Evolutionary conservation across 148 eudicot species (phyloP), one percentile per base, ranked within the genome.

Genomic region (Silene uniflora): DNA sequence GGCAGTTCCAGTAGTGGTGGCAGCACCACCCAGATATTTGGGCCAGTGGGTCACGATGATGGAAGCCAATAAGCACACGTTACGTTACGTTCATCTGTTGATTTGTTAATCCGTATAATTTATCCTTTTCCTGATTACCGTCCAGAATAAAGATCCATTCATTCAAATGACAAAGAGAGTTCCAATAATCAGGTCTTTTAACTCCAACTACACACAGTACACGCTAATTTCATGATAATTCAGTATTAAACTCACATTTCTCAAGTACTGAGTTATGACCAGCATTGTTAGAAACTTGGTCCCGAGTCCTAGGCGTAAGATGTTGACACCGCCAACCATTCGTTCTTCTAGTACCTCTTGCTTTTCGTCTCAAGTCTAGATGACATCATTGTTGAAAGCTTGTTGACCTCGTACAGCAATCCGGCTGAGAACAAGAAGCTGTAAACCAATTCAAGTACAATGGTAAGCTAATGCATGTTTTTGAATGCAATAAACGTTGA

Each of bases 391-490:
- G 81, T 83, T 23, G 96, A 93, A 69, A 93, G 91, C 77, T 89
- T 93, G 77, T 89, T 90, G 46, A 89, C 85, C 89, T 93, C 96
- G 58, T 91, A 91, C 55, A 91, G 73, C 35, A 93, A 73, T 39
- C 83, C 98, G 68, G 87, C 89, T 55, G 96, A 93, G 79, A 93
- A 93, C 80, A 90, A 76, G 80, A 93, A 93, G 86, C 98, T 91
- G 93, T 83, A 61, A 69, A 42, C 2, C 39, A 32, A 75, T 16
- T 32, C 54, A 35, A 61, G 19, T 65, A 27, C 11, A 11, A 5
- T 25, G 32, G 24, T 63, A 21, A 61, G 24, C 23, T 1, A 63
- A 14, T 39, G 44, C 12, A 39, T 16, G 9, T 17, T 65, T 13
- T 14, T 29, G 62, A 32, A 27, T 32, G 32, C 69, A 29, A 16